Base-by-base conservation (phyloP, 1,284 basidiomycete species). In the Ceratobasidium sp. region DNA sequence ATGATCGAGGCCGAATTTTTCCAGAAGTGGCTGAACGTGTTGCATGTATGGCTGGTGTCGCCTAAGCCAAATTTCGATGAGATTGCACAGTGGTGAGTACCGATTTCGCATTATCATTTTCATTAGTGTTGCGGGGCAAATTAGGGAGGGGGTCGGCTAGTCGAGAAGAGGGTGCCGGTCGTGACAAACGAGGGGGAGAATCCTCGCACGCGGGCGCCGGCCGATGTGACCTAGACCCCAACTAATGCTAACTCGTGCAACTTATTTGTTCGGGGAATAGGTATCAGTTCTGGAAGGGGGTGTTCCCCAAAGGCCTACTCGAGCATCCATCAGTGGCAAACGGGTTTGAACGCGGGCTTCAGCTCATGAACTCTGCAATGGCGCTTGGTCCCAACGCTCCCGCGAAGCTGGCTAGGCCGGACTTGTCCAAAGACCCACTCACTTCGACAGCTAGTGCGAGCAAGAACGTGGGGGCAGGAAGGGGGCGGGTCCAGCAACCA, bases 291-390 rank as follows among this genome's bases (percentile, higher is more conserved):
- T 99, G 97, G 97, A 96, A 96, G 81, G 83, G 83, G 0, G 84
- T 88, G 46, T 94, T 98, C 82, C 87, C 91, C 0, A 89, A 91
- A 74, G 83, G 85, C n/a, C 83, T 94, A 29, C 86, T 88, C 74
- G 85, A 83, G 29, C 84, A 93, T 78, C 83, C 87, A 1, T 89
- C 89, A 0, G 86, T 98, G 19, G 83, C 87, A 58, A 86, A 87
- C 68, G 97, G 95, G 9, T 98, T 98, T 81, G 91, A 89, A 43
- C 86, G 88, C 27, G 97, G 93, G 0, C 82, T 98, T 64, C 90
- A 96, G 80, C 83, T 98, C 77, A 98, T 99, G 93, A 92, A 97
- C 80, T 88, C 92, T 76, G 96, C 97, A 9, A 88, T 97, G 79
- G 91, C 92, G 74, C 84, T 98, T 13, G 94, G 94, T 1, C 83